Conservation (phyloP, 2,329 filamentous ascomycete species). For the Metarhizium album region DNA sequence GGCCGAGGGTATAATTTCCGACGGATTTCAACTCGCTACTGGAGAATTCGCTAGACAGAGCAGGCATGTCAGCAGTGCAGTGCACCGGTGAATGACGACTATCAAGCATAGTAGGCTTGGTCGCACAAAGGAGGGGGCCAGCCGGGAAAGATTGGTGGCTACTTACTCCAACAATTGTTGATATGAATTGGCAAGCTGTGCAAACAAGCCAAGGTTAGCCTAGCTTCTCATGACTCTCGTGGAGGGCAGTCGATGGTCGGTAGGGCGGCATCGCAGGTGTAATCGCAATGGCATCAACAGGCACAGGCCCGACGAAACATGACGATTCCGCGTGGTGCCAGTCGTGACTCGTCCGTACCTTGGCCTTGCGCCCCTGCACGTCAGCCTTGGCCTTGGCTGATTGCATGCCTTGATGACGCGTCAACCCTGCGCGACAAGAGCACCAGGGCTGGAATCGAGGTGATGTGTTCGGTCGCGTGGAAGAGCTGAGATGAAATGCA, state of each 20-base stretch:
- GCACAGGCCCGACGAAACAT: not conserved
- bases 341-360: conserved; percentile 27
- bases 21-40: conserved; percentile 84
- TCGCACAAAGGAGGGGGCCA: not conserved
- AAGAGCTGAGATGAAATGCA: not conserved
- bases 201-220: not conserved
- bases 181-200: conserved; percentile 88
- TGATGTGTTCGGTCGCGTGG: not conserved
- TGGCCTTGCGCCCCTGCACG: conserved; percentile 50
- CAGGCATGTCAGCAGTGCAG: conserved; percentile 10
- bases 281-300: not conserved
- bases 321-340: too few relatives aligned
- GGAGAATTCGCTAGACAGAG: conserved; percentile 69
- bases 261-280: not conserved
- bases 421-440: conserved; percentile 5
- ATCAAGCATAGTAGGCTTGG: too few relatives aligned
- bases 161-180: conserved; percentile 88
- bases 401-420: conserved; percentile 35
- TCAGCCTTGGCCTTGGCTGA: conserved; percentile 46
- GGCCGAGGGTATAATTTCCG: conserved; percentile 87
- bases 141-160: not conserved
- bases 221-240: not conserved
- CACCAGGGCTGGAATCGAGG: not conserved
- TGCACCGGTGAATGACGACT: not conserved
- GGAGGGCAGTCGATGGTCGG: not conserved